phyloP scores from a whole-genome alignment of 2,329 filamentous ascomycete species.

The Neoascochyta sp. region DNA sequence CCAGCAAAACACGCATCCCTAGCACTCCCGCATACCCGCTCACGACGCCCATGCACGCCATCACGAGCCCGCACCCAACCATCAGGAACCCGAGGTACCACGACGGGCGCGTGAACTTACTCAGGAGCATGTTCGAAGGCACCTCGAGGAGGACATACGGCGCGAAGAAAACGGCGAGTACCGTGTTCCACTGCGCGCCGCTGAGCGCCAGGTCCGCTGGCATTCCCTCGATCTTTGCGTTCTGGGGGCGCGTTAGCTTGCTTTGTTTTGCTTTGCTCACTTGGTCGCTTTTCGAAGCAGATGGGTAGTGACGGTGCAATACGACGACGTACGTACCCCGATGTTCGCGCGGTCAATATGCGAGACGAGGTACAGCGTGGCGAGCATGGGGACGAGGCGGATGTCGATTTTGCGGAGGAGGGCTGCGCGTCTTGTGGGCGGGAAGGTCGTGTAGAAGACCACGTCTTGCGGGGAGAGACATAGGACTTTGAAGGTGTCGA shows the following conservation, averaged over 20 bases:
- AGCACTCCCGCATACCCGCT: constrained; percentile 19
- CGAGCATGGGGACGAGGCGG: constrained; percentile 38
- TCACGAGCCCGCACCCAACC: constrained; percentile 22
- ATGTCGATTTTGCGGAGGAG: constrained; percentile 27
- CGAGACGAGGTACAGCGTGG: constrained; percentile 43
- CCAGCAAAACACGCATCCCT: constrained; percentile 17
- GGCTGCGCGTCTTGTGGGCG: constrained; percentile 48
- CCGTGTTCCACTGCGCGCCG: constrained; percentile 57
- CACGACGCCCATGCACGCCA: constrained; percentile 25
- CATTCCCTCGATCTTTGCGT: constrained; percentile 61
- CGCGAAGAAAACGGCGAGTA: constrained; percentile 58
- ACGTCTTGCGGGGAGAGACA: constrained; percentile 20
- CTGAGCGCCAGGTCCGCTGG: constrained; percentile 54
- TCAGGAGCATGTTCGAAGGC: constrained; percentile 44
- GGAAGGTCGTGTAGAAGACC: constrained; percentile 20
- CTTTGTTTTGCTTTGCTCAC: too few relatives aligned
- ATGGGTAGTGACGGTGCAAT: neutral
- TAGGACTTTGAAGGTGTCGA: constrained; percentile 26
- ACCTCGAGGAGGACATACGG: constrained; percentile 38
- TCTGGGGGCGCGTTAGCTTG: constrained; percentile 18
- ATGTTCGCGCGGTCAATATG: constrained; percentile 61
- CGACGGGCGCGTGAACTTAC: constrained; percentile 25
- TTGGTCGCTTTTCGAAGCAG: neutral
- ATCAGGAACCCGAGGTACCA: constrained; percentile 31
- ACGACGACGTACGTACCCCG: constrained; percentile 43